Evolutionary conservation across 2,329 filamentous ascomycete genomes (phyloP), one percentile per base, ranked within the genome.

Genomic region (Talaromyces amestolkiae): DNA sequence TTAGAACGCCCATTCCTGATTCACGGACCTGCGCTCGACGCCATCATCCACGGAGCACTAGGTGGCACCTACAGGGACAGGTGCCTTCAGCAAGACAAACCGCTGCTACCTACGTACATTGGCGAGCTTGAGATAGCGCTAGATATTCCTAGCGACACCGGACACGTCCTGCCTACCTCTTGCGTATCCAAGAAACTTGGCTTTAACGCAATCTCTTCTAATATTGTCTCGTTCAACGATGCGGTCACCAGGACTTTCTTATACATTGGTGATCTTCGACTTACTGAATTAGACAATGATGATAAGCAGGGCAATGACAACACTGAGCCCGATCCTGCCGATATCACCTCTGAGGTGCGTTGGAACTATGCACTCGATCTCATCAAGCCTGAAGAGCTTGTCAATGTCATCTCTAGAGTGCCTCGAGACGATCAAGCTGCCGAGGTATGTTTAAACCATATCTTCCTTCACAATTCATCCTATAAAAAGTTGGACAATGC

Each of bases 351-450:
- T 54, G 51, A 54, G 3, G 51, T 54, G 19, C 19, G 24, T 9
- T 54, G 51, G 51, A 54, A 54, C 51, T 54, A 54, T 9, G 51
- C 51, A 17, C 51, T 54, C 15, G 17, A 54, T 54, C 27, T 54
- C 8, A 54, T 54, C 19, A 33, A 15, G 19, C 15, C 24, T 24
- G 24, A 54, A 7, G 51, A 54, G 4, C 19, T 54, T 17, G 27
- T 6, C 17, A 54, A 54, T 24, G 27, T 54, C 27, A 27, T 54
- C n/a, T 54, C 51, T 31, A 35, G 24, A 19, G 19, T 17, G 15
- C 15, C 51, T 15, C 51, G 24, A 24, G 51, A 54, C 3, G 13
- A 54, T 39, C 11, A 3, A 39, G 37, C 37, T 13, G 37, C 8
- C 37, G 37, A 39, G 37, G 37, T 39, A 39, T 39, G 37, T 39